Percentiles rank a stretch among this genome's conserved stretches.
Evolutionary conservation across 2,329 filamentous ascomycete species (phyloP).

Genomic region (Chalaropsis ovoidea): DNA sequence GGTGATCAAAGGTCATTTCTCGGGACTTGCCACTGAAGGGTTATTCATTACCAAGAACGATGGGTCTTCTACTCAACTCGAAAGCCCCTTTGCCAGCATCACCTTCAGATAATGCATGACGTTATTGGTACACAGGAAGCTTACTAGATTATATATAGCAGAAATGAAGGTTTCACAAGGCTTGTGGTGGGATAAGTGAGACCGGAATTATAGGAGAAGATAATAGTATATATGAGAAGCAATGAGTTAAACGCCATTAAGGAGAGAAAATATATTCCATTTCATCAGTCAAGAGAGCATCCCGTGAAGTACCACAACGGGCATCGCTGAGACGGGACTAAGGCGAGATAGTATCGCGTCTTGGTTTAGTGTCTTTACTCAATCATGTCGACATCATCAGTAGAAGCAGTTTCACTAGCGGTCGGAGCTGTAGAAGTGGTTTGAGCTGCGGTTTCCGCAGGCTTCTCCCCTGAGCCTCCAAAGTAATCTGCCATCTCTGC

Average conservation of each 20-base stretch:
- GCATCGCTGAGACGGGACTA: background rate
- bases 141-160: background rate
- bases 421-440: background rate
- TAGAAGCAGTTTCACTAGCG: constrained; percentile 26
- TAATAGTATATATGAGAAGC: background rate
- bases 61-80: constrained; percentile 17
- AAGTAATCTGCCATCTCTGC: constrained; percentile 98
- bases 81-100: constrained; percentile 23
- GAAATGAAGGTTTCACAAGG: background rate
- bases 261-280: background rate
- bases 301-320: background rate
- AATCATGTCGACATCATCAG: constrained; percentile 62
- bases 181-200: background rate
- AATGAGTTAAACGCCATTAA: background rate
- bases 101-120: background rate
- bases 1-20: constrained; percentile 41
- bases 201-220: background rate
- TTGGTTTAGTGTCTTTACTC: constrained; percentile 36
- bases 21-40: constrained; percentile 51
- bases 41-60: constrained; percentile 39
- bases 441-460: constrained; percentile 25
- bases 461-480: constrained; percentile 35
- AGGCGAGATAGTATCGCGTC: background rate
- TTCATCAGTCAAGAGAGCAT: background rate
- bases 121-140: too few species aligned